phyloP scores from a whole-genome alignment of 768 basidiomycete species.

The Amanita pseudoporphyria region DNA sequence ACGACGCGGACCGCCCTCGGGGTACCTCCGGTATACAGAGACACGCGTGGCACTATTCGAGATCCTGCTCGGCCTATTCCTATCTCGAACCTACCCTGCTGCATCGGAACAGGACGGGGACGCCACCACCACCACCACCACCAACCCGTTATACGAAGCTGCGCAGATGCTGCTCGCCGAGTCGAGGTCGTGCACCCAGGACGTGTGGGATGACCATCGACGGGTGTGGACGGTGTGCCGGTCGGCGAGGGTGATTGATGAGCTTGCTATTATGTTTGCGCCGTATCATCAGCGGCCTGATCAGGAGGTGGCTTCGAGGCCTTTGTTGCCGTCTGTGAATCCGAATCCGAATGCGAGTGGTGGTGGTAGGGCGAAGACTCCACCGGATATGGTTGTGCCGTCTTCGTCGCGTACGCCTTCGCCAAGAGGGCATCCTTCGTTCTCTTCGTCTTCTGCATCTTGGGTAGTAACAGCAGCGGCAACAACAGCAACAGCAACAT shows the following conservation, averaged over 20 bases:
- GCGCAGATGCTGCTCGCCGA: conserved; percentile 11
- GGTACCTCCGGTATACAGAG: conserved; percentile 20
- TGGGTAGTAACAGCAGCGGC: background rate
- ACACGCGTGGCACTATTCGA: conserved; percentile 20
- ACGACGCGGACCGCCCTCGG: conserved; percentile 21
- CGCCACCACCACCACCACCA: too few relatives aligned
- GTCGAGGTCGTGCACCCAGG: conserved; percentile 18
- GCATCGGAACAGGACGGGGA: conserved; percentile 1
- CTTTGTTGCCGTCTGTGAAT: conserved; percentile 13
- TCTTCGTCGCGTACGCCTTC: background rate
- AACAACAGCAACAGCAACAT: too few relatives aligned
- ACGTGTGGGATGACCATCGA: conserved; percentile 21
- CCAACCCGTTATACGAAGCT: conserved; percentile 12
- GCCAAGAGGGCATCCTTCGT: background rate
- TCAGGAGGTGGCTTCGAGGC: conserved; percentile 12
- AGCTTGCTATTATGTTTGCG: conserved; percentile 16
- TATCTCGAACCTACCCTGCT: conserved; percentile 10
- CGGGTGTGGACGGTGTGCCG: conserved; percentile 14
- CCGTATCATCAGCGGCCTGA: conserved; percentile 17
- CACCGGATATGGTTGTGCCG: conserved; percentile 1
- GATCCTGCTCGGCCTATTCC: conserved; percentile 18
- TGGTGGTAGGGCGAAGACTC: background rate
- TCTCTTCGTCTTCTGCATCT: background rate
- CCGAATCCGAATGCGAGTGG: background rate
- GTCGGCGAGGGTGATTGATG: conserved; percentile 16